phyloP scores from a whole-genome alignment of 176 grass and related monocot genomes.

The Eremochloa ophiuroides region DNA sequence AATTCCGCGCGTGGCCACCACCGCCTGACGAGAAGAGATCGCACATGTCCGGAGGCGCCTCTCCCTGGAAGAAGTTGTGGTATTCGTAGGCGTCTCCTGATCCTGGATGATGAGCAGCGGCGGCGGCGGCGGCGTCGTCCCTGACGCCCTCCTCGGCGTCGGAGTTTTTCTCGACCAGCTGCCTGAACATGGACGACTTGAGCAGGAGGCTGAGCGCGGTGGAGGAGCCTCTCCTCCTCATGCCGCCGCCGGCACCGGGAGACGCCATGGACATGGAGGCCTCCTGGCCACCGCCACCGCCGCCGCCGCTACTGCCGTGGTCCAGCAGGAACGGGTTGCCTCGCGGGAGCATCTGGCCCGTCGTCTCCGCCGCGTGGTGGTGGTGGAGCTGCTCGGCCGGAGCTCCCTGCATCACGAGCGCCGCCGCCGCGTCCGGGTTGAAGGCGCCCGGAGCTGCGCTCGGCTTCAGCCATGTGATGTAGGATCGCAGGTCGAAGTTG shows the following conservation, averaged over 20 bases:
- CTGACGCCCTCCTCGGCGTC: background rate
- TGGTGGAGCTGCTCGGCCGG: constrained; percentile 3
- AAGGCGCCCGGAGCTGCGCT: background rate
- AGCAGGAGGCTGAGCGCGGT: constrained; percentile 64
- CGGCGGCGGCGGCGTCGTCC: background rate
- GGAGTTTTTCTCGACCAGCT: constrained; percentile 57
- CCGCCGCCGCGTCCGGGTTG: background rate
- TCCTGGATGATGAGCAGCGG: background rate
- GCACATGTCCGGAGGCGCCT: constrained; percentile 10
- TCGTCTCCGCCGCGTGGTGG: background rate
- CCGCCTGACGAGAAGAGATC: constrained; percentile 14
- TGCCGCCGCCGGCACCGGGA: background rate
- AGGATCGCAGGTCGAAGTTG: constrained; percentile 68
- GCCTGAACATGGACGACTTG: constrained; percentile 71
- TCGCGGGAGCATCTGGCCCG: constrained; percentile 12
- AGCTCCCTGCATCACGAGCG: background rate
- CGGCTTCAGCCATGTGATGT: constrained; percentile 72
- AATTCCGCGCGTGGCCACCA: background rate
- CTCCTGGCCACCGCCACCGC: constrained; percentile 15
- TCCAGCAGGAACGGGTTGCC: constrained; percentile 30
- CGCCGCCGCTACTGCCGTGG: background rate
- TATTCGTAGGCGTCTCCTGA: constrained; percentile 11
- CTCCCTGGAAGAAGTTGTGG: constrained; percentile 38
- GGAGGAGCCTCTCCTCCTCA: constrained; percentile 26
- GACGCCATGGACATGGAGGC: background rate